Conservation (phyloP, 371 early-diverging fungal species). For the Circinella minor region DNA sequence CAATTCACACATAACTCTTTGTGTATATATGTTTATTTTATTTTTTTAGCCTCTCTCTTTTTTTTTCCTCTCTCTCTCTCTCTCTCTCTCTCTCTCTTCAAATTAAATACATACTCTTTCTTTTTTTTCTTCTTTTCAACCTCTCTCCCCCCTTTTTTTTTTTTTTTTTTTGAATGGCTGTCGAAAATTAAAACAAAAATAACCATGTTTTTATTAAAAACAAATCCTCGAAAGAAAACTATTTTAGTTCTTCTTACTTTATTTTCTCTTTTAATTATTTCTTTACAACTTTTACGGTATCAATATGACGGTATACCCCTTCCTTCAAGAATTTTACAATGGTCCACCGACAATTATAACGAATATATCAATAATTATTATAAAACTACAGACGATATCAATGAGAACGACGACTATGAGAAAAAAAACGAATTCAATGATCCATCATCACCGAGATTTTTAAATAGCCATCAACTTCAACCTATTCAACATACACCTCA, state of each 20-base stretch:
- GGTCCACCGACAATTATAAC: conserved; percentile 9
- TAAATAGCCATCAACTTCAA: neutral
- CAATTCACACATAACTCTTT: neutral
- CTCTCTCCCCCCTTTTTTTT: conserved; percentile 7
- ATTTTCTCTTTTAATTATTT: conserved; percentile 20
- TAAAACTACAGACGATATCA: neutral
- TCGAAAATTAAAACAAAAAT: neutral
- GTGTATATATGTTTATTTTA: neutral
- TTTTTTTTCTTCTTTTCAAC: neutral
- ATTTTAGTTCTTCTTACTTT: conserved; percentile 14
- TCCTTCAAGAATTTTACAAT: conserved; percentile 2
- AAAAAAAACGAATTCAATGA: neutral
- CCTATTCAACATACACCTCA: neutral
- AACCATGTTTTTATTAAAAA: conserved; percentile 23
- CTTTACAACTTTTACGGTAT: conserved; percentile 16
- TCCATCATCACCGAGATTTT: conserved; percentile 2
- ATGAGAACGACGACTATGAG: neutral
- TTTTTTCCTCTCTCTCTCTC: neutral
- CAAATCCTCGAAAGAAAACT: conserved; percentile 19
- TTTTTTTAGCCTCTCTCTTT: neutral
- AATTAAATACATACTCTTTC: neutral
- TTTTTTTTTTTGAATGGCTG: conserved; percentile 12
- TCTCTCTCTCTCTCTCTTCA: neutral
- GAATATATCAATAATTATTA: neutral
- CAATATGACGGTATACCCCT: conserved; percentile 19